A percentile compares a stretch with the other conserved stretches of the same genome.
Evolutionary conservation across 2,329 filamentous ascomycete species (phyloP).

Genomic region (Penicillium sp.): DNA sequence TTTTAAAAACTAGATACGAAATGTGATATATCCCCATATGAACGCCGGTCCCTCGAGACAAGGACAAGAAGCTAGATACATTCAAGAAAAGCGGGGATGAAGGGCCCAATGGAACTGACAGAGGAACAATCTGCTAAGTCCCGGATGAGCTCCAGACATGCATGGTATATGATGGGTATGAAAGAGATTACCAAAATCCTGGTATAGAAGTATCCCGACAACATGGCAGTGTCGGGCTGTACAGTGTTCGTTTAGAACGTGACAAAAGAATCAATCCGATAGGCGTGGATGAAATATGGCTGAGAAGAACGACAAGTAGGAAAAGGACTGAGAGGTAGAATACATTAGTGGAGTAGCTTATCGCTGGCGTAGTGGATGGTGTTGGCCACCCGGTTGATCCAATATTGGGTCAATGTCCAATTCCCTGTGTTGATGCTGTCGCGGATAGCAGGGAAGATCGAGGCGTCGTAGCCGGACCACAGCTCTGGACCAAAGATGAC

Average conservation of each 20-base stretch:
- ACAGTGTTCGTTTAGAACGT: slow-evolving; percentile 16
- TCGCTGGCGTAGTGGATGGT: slow-evolving; percentile 63
- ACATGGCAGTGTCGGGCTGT: slow-evolving; percentile 12
- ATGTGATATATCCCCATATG: slow-evolving; percentile 11
- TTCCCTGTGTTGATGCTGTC: slow-evolving; percentile 72
- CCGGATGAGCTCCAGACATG: slow-evolving; percentile 2
- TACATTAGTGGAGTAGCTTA: slow-evolving; percentile 40
- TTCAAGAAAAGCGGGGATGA: not conserved
- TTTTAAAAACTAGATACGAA: slow-evolving; percentile 1
- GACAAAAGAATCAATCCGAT: slow-evolving; percentile 7
- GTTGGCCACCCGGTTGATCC: slow-evolving; percentile 68
- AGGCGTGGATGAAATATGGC: not conserved
- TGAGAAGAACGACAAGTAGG: not conserved
- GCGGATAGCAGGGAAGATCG: slow-evolving; percentile 77
- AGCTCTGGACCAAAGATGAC: slow-evolving; percentile 80
- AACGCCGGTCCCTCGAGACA: slow-evolving; percentile 9
- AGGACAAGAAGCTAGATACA: slow-evolving; percentile 10
- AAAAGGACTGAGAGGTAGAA: slow-evolving; percentile 7
- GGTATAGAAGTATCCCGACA: slow-evolving; percentile 5
- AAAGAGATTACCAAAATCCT: slow-evolving; percentile 15
- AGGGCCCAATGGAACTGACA: not conserved
- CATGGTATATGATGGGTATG: slow-evolving; percentile 16
- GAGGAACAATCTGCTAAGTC: not conserved
- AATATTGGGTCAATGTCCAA: slow-evolving; percentile 65
- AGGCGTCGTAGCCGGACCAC: slow-evolving; percentile 68